Base-by-base conservation (phyloP, 2,329 filamentous ascomycete genomes). In the Neofusicoccum kwambonambiense region DNA sequence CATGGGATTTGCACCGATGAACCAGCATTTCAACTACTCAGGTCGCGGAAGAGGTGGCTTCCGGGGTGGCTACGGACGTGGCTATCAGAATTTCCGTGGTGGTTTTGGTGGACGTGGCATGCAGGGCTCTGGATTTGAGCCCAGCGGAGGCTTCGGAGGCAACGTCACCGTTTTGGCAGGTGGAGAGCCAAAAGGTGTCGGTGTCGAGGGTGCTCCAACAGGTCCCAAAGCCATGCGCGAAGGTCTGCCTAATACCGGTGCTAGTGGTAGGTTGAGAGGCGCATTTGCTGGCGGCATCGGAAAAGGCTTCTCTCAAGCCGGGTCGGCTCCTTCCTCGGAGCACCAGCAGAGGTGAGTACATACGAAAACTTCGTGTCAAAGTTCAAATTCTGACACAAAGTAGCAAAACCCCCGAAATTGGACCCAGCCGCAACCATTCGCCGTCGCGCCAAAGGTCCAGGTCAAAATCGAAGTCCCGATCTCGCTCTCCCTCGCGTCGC, bases 161-260 rank as follows among this genome's bases (percentile, higher is more conserved):
- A 74, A 73, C 68, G 68, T 68, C 19, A 77, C 73, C 17, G 74
- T 78, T 22, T 66, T 78, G 52, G 76, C 71, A 56, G 69, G 69
- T 12, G 75, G 75, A 31, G 74, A 78, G 66, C 76, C 81, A 6
- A 77, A 78, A 60, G 83, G 82, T 4, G 79, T 92, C 84, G 85
- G 85, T 42, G 85, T 87, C 61, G 81, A 81, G 73, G 86, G 86
- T 79, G 95, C 95, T 34, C 95, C 95, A 34, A 96, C 90, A 63
- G 95, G 93, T 9, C 95, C 95, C 54, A 93, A 95, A 78, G 95
- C 95, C 17, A 96, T 98, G 92, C 87, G 94, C 68, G 90, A 95
- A 77, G 92, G 93, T 35, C 82, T 93, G 11, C 90, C 91, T 60
- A 96, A 96, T 76, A 93, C 89, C 65, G 91, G 90, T 69, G 85